Evolutionary conservation across 1,284 basidiomycete genomes (phyloP).

Genomic region (Mrakiaceae sp.): DNA sequence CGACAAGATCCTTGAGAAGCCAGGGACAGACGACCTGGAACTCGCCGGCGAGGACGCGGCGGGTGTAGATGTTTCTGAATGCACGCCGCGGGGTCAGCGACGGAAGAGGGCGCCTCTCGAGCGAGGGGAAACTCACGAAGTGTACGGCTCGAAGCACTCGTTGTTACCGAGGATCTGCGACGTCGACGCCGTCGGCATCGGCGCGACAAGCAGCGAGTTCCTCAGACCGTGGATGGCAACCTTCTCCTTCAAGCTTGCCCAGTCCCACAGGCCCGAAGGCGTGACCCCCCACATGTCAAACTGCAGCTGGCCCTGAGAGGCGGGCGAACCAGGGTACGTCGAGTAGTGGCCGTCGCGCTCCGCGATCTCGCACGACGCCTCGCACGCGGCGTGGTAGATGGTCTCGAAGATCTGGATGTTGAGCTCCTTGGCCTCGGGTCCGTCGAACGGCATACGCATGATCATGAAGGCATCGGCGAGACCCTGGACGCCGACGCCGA

Average conservation of each 20-base stretch:
- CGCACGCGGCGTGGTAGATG: slow-evolving; percentile 91
- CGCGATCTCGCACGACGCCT: slow-evolving; percentile 85
- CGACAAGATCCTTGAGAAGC: slow-evolving; percentile 93
- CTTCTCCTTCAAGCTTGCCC: slow-evolving; percentile 76
- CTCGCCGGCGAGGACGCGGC: slow-evolving; percentile 97
- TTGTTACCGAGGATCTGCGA: slow-evolving; percentile 98
- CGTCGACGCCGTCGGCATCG: slow-evolving; percentile 98
- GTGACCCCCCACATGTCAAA: slow-evolving; percentile 92
- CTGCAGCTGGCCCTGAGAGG: slow-evolving; percentile 78
- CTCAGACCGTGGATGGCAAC: slow-evolving; percentile 77
- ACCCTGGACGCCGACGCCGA: slow-evolving; percentile 96
- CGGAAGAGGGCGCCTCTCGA: not conserved
- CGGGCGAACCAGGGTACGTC: slow-evolving; percentile 85
- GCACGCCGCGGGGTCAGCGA: slow-evolving; percentile 7
- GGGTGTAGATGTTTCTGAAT: slow-evolving; percentile 89
- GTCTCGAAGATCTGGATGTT: slow-evolving; percentile 98
- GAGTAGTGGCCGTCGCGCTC: slow-evolving; percentile 73
- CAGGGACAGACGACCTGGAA: slow-evolving; percentile 99
- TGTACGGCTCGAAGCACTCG: slow-evolving; percentile 97
- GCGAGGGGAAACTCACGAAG: slow-evolving; percentile 46
- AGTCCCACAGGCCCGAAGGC: slow-evolving; percentile 92
- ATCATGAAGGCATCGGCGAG: slow-evolving; percentile 98
- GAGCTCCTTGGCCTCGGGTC: slow-evolving; percentile 69
- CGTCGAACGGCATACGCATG: slow-evolving; percentile 91
- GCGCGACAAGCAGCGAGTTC: slow-evolving; percentile 89